phyloP scores from a whole-genome alignment of 2,329 filamentous ascomycete species.

The Thielaviopsis ethacetica region DNA sequence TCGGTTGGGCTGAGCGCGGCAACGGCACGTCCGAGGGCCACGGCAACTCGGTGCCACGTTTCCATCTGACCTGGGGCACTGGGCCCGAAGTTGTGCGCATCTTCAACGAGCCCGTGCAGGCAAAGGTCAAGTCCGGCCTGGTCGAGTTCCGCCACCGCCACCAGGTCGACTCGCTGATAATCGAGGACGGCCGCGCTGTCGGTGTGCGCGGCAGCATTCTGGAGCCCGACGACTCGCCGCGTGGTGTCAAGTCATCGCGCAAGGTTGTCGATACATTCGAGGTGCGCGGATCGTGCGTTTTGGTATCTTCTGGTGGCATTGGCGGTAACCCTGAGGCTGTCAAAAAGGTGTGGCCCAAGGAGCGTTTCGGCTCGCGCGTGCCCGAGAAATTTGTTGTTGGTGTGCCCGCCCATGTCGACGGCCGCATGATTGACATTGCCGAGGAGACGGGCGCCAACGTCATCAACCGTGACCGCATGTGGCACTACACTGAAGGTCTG shows the following conservation, averaged over 20 bases:
- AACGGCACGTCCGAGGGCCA: slow-evolving; percentile 38
- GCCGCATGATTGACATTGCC: slow-evolving; percentile 42
- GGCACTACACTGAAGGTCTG: slow-evolving; percentile 49
- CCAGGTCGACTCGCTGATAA: slow-evolving; percentile 37
- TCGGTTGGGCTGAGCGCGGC: slow-evolving; percentile 46
- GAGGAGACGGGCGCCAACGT: slow-evolving; percentile 34
- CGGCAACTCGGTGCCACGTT: slow-evolving; percentile 46
- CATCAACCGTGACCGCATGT: slow-evolving; percentile 47
- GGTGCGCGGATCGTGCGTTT: slow-evolving; percentile 32
- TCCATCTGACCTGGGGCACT: slow-evolving; percentile 45
- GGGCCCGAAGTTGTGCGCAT: slow-evolving; percentile 42
- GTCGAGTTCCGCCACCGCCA: slow-evolving; percentile 41
- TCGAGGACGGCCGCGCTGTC: slow-evolving; percentile 36
- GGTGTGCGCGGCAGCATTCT: slow-evolving; percentile 39
- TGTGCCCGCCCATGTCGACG: slow-evolving; percentile 48
- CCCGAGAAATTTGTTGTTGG: slow-evolving; percentile 41
- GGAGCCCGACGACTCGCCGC: slow-evolving; percentile 29
- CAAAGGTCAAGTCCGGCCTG: slow-evolving; percentile 34
- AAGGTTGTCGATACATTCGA: slow-evolving; percentile 34
- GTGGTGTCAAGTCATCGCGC: slow-evolving; percentile 37
- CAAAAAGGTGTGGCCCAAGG: slow-evolving; percentile 39
- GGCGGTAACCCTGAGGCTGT: slow-evolving; percentile 45
- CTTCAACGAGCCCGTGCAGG: slow-evolving; percentile 38
- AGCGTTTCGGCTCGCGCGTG: slow-evolving; percentile 38
- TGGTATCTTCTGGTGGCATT: slow-evolving; percentile 42